Conservation (phyloP, 345 rosid genomes). For the Populus davidiana region DNA sequence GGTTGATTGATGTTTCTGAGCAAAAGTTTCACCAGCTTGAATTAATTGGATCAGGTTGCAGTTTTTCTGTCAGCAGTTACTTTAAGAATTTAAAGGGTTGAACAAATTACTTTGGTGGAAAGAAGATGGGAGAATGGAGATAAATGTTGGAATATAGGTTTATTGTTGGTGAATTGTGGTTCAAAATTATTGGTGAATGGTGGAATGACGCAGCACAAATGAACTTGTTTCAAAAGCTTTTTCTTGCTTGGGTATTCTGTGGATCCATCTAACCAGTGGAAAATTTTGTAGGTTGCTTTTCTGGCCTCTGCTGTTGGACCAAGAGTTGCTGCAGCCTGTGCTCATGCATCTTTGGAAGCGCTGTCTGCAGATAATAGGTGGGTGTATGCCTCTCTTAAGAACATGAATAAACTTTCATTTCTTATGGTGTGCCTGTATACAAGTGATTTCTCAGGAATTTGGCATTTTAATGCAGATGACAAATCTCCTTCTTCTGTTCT, state of each 20-base stretch:
- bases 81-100: neutral
- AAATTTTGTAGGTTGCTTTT: slow-evolving; percentile 71
- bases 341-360: slow-evolving; percentile 85
- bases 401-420: neutral
- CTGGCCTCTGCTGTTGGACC: slow-evolving; percentile 98
- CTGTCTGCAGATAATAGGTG: slow-evolving; percentile 75
- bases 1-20: neutral
- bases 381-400: slow-evolving; percentile 20
- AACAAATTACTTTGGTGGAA: neutral
- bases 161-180: neutral
- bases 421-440: neutral
- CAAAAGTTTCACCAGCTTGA: neutral
- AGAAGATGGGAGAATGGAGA: neutral
- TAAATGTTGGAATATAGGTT: neutral
- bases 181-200: neutral
- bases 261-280: slow-evolving; percentile 17
- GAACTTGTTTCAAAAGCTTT: neutral
- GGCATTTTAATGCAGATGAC: neutral
- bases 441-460: neutral
- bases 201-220: neutral
- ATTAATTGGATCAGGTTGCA: neutral
- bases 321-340: slow-evolving; percentile 97
- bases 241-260: slow-evolving; percentile 1
- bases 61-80: neutral
- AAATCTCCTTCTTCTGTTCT: neutral